These are phyloP conservation scores for Colletotrichum lini DNA, from an alignment of 2,329 filamentous ascomycete species.

Conservation along the genomic window DNA sequence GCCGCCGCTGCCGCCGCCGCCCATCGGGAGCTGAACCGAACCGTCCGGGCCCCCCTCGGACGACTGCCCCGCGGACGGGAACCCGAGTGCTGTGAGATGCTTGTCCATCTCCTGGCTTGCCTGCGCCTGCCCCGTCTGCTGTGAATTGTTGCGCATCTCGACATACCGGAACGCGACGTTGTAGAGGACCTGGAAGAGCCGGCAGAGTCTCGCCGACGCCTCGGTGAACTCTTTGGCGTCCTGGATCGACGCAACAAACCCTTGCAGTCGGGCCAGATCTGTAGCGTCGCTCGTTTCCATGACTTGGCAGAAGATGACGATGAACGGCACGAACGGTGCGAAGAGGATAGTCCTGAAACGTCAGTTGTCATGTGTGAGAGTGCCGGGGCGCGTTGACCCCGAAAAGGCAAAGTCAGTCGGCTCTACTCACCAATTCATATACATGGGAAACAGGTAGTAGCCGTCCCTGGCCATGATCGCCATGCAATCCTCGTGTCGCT, in stretches of 20 bases:
- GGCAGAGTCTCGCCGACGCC: constrained; percentile 68
- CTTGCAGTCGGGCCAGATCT: constrained; percentile 63
- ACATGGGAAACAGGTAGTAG: constrained; percentile 55
- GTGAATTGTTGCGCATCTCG: constrained; percentile 61
- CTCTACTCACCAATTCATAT: constrained; percentile 59
- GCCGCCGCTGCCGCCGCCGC: background rate
- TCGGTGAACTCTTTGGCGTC: constrained; percentile 61
- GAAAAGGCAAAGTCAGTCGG: background rate
- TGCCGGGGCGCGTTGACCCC: background rate
- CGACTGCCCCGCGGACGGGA: constrained; percentile 48
- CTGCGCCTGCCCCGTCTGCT: constrained; percentile 51
- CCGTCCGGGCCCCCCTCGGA: constrained; percentile 14
- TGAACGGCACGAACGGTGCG: constrained; percentile 68
- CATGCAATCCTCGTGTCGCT: constrained; percentile 58
- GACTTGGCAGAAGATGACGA: constrained; percentile 66
- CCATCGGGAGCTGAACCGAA: constrained; percentile 9
- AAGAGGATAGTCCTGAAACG: constrained; percentile 60
- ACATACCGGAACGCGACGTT: constrained; percentile 72
- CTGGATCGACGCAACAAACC: constrained; percentile 66
- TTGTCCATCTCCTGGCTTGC: constrained; percentile 60
- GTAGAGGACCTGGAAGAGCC: constrained; percentile 71
- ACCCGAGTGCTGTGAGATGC: constrained; percentile 67
- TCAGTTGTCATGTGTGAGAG: background rate
- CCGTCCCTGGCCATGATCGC: constrained; percentile 53
- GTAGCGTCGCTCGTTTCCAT: constrained; percentile 61